These are phyloP conservation scores for Chernovozyma sophiae-reginae DNA, from an alignment of 1,139 yeast species.

Conservation along the genomic window DNA sequence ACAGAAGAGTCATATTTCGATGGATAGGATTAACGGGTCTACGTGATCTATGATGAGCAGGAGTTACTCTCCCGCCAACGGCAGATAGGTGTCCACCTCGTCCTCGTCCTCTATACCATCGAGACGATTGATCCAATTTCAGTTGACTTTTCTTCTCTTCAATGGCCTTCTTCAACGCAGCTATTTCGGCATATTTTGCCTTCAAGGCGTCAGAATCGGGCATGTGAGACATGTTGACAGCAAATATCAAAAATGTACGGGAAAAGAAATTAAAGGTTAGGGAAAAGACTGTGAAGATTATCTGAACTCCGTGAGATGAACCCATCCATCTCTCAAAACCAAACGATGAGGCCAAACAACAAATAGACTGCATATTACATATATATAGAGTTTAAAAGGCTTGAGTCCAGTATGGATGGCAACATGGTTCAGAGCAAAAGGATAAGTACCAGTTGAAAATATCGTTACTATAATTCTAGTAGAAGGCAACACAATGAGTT, in stretches of 20 bases:
- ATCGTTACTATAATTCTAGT: no score
- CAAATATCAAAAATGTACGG: no score
- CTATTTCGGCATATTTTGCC: constrained; percentile 31
- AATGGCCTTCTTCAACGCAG: constrained; percentile 28
- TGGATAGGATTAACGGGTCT: constrained; percentile 8
- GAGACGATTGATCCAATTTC: neutral
- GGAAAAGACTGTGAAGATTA: no score
- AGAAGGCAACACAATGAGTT: constrained; percentile 1
- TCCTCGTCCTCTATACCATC: constrained; percentile 5
- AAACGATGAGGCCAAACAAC: no score
- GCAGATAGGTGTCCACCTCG: constrained; percentile 9
- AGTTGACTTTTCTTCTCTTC: constrained; percentile 13
- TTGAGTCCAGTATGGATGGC: no score
- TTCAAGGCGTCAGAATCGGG: constrained; percentile 20
- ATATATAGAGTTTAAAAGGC: no score
- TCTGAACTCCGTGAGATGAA: no score
- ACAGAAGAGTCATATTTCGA: constrained; percentile 24
- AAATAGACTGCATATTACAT: no score
- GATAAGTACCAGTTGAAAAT: no score
- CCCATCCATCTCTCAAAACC: no score
- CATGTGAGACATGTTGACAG: constrained; percentile 1
- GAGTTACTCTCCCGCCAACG: constrained; percentile 4
- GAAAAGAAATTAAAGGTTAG: no score
- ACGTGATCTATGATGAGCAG: constrained; percentile 12
- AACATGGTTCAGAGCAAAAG: no score